Conservation (phyloP, 1,284 basidiomycete genomes). For the Leccinum cinnamomeum region DNA sequence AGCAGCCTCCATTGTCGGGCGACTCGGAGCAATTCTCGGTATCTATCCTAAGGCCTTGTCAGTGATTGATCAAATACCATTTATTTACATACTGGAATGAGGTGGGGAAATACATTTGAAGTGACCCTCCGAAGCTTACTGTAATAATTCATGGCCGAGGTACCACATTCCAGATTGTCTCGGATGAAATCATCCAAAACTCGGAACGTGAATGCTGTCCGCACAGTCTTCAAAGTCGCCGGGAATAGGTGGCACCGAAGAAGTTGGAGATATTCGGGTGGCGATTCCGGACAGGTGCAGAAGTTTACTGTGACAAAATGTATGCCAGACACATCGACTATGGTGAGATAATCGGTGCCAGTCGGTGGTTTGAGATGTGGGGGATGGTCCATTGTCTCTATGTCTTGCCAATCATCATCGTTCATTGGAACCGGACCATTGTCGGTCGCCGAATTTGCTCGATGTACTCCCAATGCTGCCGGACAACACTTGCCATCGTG, state of each 20-base stretch:
- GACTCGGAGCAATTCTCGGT: constrained; percentile 11
- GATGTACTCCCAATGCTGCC: background rate
- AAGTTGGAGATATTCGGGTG: constrained; percentile 14
- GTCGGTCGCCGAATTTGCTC: background rate
- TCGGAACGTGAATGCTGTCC: background rate
- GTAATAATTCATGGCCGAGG: constrained; percentile 29
- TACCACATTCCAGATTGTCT: constrained; percentile 31
- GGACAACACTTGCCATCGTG: background rate
- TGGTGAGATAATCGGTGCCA: background rate
- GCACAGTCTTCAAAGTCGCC: background rate
- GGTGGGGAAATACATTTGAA: constrained; percentile 20
- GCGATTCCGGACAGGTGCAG: background rate
- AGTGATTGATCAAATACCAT: too few relatives aligned
- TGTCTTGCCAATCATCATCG: background rate
- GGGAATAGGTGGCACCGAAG: background rate
- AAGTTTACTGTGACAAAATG: background rate
- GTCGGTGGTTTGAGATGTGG: background rate
- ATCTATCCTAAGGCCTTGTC: constrained; percentile 4
- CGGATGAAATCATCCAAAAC: constrained; percentile 23
- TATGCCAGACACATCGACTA: background rate
- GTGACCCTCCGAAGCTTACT: constrained; percentile 25
- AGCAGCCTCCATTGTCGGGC: constrained; percentile 5
- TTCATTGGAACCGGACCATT: background rate
- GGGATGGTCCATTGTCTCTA: background rate
- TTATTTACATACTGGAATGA: constrained; percentile 12